Conservation (phyloP, 306 rosid genomes). For the Quercus robur region DNA sequence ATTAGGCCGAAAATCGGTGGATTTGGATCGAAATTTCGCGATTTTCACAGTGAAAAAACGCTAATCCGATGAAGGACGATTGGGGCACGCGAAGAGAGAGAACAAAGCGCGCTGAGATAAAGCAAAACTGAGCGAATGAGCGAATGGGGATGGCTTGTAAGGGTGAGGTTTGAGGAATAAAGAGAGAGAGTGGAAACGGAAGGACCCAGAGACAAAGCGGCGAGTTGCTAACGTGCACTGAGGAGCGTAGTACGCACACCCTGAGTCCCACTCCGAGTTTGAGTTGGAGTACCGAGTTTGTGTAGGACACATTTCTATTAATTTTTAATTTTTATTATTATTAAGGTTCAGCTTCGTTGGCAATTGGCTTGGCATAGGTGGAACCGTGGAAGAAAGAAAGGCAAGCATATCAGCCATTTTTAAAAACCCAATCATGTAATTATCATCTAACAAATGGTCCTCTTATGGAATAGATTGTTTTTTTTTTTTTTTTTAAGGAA, state of each 20-base stretch:
- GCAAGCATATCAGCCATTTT: too few species aligned
- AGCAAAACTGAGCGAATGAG: neutral
- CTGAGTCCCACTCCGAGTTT: too few species aligned
- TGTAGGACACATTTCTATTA: too few species aligned
- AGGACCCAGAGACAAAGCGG: slow-evolving; percentile 18
- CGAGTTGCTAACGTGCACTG: neutral
- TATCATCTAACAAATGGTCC: too few species aligned
- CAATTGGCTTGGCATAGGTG: too few species aligned
- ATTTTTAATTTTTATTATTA: too few species aligned
- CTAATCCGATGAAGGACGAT: neutral
- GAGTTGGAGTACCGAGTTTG: too few species aligned
- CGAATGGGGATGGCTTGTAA: neutral
- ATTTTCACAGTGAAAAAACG: neutral
- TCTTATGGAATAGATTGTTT: too few species aligned
- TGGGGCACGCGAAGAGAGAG: neutral
- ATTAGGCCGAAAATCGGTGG: slow-evolving; percentile 2
- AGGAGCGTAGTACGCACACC: slow-evolving; percentile 16
- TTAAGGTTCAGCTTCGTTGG: too few species aligned
- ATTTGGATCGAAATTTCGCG: neutral
- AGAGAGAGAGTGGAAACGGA: slow-evolving; percentile 16
- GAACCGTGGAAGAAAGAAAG: too few species aligned
- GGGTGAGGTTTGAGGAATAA: neutral
- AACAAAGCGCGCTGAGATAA: slow-evolving; percentile 3
- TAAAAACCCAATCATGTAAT: too few species aligned
- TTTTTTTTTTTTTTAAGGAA: too few species aligned